Evolutionary conservation across 331 rosid species (phyloP).

Genomic region (Acacia pycnantha): DNA sequence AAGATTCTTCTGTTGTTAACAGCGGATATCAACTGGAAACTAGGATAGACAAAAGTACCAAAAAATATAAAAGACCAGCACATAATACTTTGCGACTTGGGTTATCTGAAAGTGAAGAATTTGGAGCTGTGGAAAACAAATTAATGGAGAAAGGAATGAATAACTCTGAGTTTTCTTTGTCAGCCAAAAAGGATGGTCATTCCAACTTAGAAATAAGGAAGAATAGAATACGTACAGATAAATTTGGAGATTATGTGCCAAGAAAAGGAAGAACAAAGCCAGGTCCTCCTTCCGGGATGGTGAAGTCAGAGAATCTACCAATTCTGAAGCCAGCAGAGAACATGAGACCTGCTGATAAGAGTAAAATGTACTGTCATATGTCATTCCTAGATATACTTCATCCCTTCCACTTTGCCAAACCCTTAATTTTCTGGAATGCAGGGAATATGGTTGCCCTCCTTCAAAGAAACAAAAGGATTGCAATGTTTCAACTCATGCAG

Average conservation of each 20-base stretch:
- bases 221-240: neutral
- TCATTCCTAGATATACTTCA: conserved; percentile 16
- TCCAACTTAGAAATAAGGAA: neutral
- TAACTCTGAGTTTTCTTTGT: neutral
- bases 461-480: conserved; percentile 81
- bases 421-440: conserved; percentile 37
- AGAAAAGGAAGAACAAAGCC: neutral
- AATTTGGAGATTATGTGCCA: neutral
- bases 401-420: neutral
- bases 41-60: neutral
- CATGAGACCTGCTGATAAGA: conserved; percentile 54
- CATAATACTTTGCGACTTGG: neutral
- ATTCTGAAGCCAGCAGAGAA: conserved; percentile 50
- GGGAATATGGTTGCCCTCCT: conserved; percentile 83
- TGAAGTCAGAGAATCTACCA: conserved; percentile 41
- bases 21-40: neutral
- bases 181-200: neutral
- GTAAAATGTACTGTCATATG: conserved; percentile 48
- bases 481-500: conserved; percentile 52
- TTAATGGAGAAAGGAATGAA: neutral
- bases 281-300: conserved; percentile 10
- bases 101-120: neutral
- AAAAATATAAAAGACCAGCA: neutral
- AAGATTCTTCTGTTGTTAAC: neutral
- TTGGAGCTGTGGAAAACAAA: neutral